Evolutionary conservation across 257 asterid species (phyloP), one percentile per base, ranked within the genome.

Genomic region (Schizonepeta tenuifolia): DNA sequence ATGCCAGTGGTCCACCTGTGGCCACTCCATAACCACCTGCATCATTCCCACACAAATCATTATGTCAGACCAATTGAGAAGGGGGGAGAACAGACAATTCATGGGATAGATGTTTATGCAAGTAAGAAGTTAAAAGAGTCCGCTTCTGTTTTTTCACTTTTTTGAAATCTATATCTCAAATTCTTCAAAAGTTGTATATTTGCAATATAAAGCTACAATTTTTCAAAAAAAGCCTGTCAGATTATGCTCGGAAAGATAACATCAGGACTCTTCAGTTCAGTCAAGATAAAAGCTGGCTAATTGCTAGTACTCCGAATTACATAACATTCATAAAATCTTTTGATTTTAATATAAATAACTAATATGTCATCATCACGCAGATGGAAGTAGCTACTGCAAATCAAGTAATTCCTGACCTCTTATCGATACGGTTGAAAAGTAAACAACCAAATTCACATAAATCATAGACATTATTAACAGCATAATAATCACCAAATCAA

Each of bases 11-110:
- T 59, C 99, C 98, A 31, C 99, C 98, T 0, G 97, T 90, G 41
- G 96, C 96, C 41, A 91, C 99, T 57, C 96, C 92, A 65, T 90
- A 88, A 79, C 98, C 99, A 75, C 99, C 99, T 94, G 80, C 80
- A 84, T 68, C 10, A 71, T 77, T 66, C 15, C 33, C 21, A 40
- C 43, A 36, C 49, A 5, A 49, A 38, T 60, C 28, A 78, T 1
- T 40, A 31, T 43, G 46, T 28, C 10, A 75, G 69, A 41, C 71
- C 18, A 40, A 13, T 12, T 6, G 20, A 49, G 50, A 59, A 47
- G 4, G 75, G 38, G 15, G 50, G 17, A 53, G 44, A 28, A 36
- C 31, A 49, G n/a, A 59, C 6, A 22, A 38, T 75, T 35, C 58
- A 46, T 14, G 20, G 0, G 2, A n/a, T 12, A 62, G 35, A 63